Conservation (phyloP, 2,329 filamentous ascomycete genomes). For the Zasmidium citrigriseum region DNA sequence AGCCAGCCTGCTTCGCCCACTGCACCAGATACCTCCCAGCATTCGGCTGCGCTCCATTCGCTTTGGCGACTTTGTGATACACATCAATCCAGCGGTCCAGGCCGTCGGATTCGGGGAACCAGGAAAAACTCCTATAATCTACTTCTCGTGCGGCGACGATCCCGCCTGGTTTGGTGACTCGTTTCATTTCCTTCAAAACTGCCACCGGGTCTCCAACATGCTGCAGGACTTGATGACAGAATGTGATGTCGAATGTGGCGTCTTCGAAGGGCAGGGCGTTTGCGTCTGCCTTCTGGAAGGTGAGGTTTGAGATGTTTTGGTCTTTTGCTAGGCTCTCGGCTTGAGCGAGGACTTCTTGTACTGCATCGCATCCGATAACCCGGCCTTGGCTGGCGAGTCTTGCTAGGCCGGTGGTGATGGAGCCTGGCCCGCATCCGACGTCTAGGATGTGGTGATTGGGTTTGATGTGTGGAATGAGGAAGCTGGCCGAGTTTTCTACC, state of each 20-base stretch:
- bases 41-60: conserved; percentile 16
- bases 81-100: conserved; percentile 22
- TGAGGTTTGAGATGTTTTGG: conserved; percentile 2
- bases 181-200: conserved; percentile 34
- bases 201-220: conserved; percentile 30
- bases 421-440: not conserved
- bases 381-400: not conserved
- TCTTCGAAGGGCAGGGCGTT: conserved; percentile 31
- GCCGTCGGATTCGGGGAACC: conserved; percentile 28
- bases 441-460: not conserved
- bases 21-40: conserved; percentile 10
- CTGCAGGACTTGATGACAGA: conserved; percentile 33
- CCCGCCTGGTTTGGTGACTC: conserved; percentile 35
- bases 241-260: conserved; percentile 33
- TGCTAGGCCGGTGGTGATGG: conserved; percentile 3
- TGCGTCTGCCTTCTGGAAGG: conserved; percentile 11
- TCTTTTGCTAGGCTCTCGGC: conserved; percentile 3
- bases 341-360: not conserved
- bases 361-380: not conserved
- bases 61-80: conserved; percentile 9
- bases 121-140: conserved; percentile 33
- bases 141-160: conserved; percentile 37
- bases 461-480: not conserved
- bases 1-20: conserved; percentile 14
- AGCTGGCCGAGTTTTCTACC: not conserved